Base-by-base conservation (phyloP, 768 basidiomycete species). In the Trametes cinnabarina region DNA sequence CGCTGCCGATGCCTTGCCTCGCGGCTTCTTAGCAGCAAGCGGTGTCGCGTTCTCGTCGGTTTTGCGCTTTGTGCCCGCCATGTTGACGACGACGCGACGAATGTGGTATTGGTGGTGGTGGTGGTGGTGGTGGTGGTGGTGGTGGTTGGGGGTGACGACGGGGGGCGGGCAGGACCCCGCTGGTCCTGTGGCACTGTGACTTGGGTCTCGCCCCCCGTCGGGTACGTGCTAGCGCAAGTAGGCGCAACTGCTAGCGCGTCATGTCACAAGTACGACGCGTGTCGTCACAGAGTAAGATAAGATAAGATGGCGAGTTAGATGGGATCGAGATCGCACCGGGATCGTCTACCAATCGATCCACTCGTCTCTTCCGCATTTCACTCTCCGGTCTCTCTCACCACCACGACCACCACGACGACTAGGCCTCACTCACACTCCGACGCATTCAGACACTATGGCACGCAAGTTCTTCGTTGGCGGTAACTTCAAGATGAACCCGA, bases 401-500 rank as follows among this genome's bases (percentile, higher is more conserved):
- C 32, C 43, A 41, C 48, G 32, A 34, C 35, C 20, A 34, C 37
- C 26, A 34, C 34, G 14, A 39, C 37, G 5, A n/a, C 37, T 5
- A 39, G 14, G 14, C 22, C 44, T 3, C 15, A 23, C 37, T 46
- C 25, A 12, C 22, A 25, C 37, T 10, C 20, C 50, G 17, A 43
- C 5, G 43, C 41, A 47, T 4, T 11, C 26, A 43, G 20, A 47
- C 51, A 55, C 47, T 17, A 89, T 90, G 90, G 58, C 87, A 61
- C 92, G 93, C 69, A 78, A 84, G 73, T 96, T 95, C 78, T 95
- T 97, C 70, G 94, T 92, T 66, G 96, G 96, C 62, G 92, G 94
- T 28, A 98, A 98, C 83, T 98, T 96, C 85, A 99, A 98, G 81
- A 88, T 98, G 87, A 96, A 98, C 79, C 90, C 90, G 26, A 77